Conservation (phyloP, 345 rosid species). For the Eucalyptus curtisii region DNA sequence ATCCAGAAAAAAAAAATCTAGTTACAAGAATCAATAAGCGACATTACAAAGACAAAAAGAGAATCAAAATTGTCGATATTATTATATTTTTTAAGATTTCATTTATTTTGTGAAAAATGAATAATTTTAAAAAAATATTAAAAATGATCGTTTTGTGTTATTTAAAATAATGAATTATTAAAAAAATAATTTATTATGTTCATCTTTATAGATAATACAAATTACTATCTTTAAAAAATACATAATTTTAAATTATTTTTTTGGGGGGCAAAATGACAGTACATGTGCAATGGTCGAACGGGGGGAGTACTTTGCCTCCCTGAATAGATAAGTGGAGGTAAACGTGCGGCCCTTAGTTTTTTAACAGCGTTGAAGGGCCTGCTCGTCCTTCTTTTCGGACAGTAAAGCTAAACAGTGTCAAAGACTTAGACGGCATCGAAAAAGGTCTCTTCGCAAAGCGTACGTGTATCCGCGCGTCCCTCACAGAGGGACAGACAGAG, state of each 20-base stretch:
- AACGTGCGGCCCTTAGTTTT: neutral
- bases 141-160: neutral
- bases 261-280: no score
- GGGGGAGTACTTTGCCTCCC: neutral
- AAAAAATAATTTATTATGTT: no score
- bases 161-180: no score
- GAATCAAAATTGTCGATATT: accelerated
- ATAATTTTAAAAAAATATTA: accelerated
- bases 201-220: no score
- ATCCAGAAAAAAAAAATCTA: neutral
- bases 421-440: neutral
- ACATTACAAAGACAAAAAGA: neutral
- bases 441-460: neutral
- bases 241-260: no score
- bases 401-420: neutral
- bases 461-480: neutral
- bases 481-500: neutral
- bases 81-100: neutral
- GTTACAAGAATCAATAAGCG: no score
- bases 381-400: neutral
- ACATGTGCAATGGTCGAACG: no score
- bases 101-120: accelerated
- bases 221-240: no score
- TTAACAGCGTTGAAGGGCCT: neutral
- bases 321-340: neutral